A percentile compares a stretch with the other conserved stretches of the same genome.
phyloP scores from a whole-genome alignment of 2,329 filamentous ascomycete genomes.

The Colletotrichum agaves region DNA sequence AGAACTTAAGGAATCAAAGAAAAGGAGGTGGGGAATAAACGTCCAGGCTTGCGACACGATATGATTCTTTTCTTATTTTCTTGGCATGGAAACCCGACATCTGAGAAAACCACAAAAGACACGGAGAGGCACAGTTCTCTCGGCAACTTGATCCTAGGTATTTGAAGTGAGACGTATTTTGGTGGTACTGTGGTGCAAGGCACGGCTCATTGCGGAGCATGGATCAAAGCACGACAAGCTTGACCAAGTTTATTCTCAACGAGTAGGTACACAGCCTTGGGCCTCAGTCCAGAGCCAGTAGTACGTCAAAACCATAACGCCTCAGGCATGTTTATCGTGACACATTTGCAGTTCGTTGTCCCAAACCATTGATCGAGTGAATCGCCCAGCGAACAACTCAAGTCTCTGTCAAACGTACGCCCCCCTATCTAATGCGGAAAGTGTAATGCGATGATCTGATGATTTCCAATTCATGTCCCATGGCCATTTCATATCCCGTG shows the following conservation, averaged over 20 bases:
- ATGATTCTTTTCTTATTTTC: too few relatives aligned
- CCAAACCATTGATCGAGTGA: neutral
- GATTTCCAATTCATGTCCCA: neutral
- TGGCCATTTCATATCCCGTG: constrained; percentile 11
- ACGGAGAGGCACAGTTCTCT: too few relatives aligned
- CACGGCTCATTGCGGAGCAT: too few relatives aligned
- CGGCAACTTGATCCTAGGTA: too few relatives aligned
- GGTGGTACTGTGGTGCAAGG: too few relatives aligned
- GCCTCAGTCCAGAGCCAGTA: neutral
- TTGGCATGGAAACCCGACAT: too few relatives aligned
- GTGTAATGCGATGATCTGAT: neutral
- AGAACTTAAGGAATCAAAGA: too few relatives aligned
- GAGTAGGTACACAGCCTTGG: neutral
- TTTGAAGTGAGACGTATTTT: too few relatives aligned
- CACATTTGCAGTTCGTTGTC: constrained; percentile 7
- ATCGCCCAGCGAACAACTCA: constrained; percentile 25
- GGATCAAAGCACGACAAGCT: too few relatives aligned
- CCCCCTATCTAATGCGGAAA: constrained; percentile 1
- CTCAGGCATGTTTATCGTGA: neutral
- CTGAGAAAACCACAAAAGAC: too few relatives aligned
- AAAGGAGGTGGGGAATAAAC: too few relatives aligned
- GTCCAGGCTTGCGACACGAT: too few relatives aligned
- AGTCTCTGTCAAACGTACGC: neutral
- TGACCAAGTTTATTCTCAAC: constrained; percentile 7
- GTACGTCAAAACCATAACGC: neutral